Base-by-base conservation (phyloP, 106 monocot species). In the Dendrobium chrysotoxum region DNA sequence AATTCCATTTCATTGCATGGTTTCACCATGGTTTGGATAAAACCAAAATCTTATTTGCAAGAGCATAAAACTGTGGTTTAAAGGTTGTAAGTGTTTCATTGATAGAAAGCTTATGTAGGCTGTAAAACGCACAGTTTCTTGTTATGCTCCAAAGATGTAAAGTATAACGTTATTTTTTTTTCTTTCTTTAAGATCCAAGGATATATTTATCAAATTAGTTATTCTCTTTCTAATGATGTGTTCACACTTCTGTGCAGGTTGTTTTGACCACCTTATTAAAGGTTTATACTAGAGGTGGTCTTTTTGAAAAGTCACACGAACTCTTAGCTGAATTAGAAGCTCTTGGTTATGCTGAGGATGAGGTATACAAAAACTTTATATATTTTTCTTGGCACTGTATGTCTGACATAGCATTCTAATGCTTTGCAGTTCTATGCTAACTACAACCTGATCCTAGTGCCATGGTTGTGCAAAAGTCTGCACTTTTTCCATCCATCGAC, bases 251-350 rank as follows among this genome's bases (percentile, higher is more conserved):
- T 7, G 50, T 87, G 81, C 85, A 98, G 97, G 94, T 98, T 80
- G 86, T 92, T 77, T 78, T 92, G 75, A 98, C 94, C 38, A 92
- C 94, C 82, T 91, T 98, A 70, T 67, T 94, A 81, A 98, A 98
- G 86, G 97, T 98, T 42, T 98, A 98, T 82, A 80, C 88, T 44
- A 89, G 86, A 87, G 89, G 86, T 77, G 90, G 94, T 40, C 82
- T 98, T 28, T 83, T 98, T 89, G 97, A 98, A 67, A 98, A 91
- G 57, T 86, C 92, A 53, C 89, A 75, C 78, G 84, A 92, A 75
- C 85, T 98, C 41, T 82, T 98, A 53, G 61, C 84, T 81, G 88
- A 98, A 64, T 79, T 98, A 61, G 83, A 92, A 79, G 77, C 81
- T 79, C 76, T 85, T 75, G 92, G 94, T 28, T 91, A 84, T 85